phyloP scores from a whole-genome alignment of 129 eudicot species.

The Centrapalus pauciflorus region DNA sequence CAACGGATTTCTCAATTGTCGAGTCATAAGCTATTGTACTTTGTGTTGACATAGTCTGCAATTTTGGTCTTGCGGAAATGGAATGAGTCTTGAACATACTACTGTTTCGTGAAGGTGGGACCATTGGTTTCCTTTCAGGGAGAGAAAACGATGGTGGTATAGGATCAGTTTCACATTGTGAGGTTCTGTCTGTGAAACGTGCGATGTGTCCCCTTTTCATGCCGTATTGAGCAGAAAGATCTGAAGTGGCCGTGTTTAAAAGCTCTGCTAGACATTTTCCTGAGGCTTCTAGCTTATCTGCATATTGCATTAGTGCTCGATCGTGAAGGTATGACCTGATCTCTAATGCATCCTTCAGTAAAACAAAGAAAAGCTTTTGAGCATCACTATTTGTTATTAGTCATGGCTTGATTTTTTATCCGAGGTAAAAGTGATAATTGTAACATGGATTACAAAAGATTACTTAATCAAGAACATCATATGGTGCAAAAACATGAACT shows the following conservation, averaged over 20 bases:
- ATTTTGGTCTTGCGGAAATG: slow-evolving; percentile 39
- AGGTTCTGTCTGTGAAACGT: slow-evolving; percentile 56
- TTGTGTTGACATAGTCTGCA: slow-evolving; percentile 38
- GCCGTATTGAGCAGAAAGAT: slow-evolving; percentile 53
- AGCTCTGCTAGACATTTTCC: slow-evolving; percentile 67
- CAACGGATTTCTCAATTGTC: slow-evolving; percentile 57
- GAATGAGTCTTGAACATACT: slow-evolving; percentile 33
- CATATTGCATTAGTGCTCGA: slow-evolving; percentile 70
- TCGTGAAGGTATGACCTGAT: slow-evolving; percentile 87
- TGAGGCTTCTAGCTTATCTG: slow-evolving; percentile 66
- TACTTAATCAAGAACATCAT: too few relatives aligned
- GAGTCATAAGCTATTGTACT: slow-evolving; percentile 40
- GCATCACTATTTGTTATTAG: not conserved
- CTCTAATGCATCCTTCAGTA: slow-evolving; percentile 67
- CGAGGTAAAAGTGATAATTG: too few relatives aligned
- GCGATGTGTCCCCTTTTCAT: slow-evolving; percentile 89
- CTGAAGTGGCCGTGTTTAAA: slow-evolving; percentile 41
- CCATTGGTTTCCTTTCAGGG: slow-evolving; percentile 30
- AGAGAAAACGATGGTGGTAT: slow-evolving; percentile 43
- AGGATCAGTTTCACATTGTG: slow-evolving; percentile 47
- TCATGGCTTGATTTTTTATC: too few relatives aligned
- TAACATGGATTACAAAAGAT: too few relatives aligned
- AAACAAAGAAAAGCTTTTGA: not conserved
- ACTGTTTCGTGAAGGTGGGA: slow-evolving; percentile 42
- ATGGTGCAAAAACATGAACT: not conserved